Conservation (phyloP, 2,329 filamentous ascomycete genomes). For the Pseudogymnoascus sp. region DNA sequence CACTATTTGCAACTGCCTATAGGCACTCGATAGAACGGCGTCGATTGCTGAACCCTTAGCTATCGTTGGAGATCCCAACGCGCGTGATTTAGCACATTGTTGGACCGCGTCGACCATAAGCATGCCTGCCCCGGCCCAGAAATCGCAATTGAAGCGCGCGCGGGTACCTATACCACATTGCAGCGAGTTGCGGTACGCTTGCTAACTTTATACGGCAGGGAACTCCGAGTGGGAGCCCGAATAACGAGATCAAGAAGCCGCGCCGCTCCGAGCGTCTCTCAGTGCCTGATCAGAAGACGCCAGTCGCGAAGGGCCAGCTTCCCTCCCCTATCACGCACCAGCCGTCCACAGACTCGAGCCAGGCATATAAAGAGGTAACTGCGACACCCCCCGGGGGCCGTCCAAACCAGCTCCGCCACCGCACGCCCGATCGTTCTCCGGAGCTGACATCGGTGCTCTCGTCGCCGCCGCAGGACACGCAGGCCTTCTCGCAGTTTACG, state of each 20-base stretch:
- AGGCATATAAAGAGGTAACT: constrained; percentile 56
- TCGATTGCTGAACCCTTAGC: constrained; percentile 1
- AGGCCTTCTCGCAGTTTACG: constrained; percentile 71
- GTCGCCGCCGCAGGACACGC: constrained; percentile 65
- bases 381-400: constrained; percentile 57
- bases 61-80: not conserved
- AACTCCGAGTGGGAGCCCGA: constrained; percentile 20
- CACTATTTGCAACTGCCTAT: not conserved
- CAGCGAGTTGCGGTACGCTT: constrained; percentile 20
- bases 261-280: constrained; percentile 67
- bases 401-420: constrained; percentile 42
- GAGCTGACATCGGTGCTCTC: constrained; percentile 24
- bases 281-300: constrained; percentile 48
- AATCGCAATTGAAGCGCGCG: constrained; percentile 76
- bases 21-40: constrained; percentile 1
- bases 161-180: constrained; percentile 47
- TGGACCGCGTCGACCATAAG: not conserved
- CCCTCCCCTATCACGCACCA: constrained; percentile 72
- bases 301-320: constrained; percentile 57
- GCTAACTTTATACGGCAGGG: constrained; percentile 19
- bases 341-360: constrained; percentile 51
- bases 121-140: constrained; percentile 52
- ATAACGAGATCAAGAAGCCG: constrained; percentile 59
- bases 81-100: not conserved
- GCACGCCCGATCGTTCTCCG: constrained; percentile 39